Percentiles rank a stretch among this genome's conserved stretches.
These are phyloP conservation scores for Aspergillaceae sp. DNA, from an alignment of 2,329 filamentous ascomycete genomes.

Conservation along the genomic window DNA sequence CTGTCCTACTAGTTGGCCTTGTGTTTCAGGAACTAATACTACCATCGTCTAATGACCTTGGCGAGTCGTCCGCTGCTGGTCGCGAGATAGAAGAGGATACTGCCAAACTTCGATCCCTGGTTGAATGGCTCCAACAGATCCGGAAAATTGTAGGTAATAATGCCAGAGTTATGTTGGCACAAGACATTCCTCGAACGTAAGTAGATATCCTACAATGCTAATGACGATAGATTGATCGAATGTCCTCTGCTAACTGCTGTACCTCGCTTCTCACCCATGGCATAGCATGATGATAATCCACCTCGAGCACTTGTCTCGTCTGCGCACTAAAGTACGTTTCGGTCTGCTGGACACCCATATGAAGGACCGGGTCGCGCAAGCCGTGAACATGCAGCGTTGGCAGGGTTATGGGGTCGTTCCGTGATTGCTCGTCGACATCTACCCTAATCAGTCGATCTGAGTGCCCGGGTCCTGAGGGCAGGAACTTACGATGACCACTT, in stretches of 20 bases:
- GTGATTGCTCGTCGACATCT: background rate
- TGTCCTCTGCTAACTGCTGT: slow-evolving; percentile 7
- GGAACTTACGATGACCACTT: slow-evolving; percentile 8
- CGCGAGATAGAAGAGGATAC: too few species aligned
- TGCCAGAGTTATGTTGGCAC: too few species aligned
- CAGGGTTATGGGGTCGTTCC: slow-evolving; percentile 2
- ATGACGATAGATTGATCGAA: slow-evolving; percentile 7
- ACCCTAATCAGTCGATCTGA: background rate
- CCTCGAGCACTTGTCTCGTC: slow-evolving; percentile 8
- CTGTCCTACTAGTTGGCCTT: too few species aligned
- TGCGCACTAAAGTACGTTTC: slow-evolving; percentile 8
- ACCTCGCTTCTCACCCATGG: slow-evolving; percentile 14
- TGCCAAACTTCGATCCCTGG: too few species aligned
- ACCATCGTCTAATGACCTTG: too few species aligned
- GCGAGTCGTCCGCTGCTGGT: too few species aligned
- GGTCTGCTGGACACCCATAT: slow-evolving; percentile 9
- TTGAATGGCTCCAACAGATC: too few species aligned
- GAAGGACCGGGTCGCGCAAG: slow-evolving; percentile 11
- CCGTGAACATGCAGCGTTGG: slow-evolving; percentile 17
- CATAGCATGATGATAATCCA: slow-evolving; percentile 19
- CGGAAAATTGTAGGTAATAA: too few species aligned
- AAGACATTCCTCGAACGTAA: too few species aligned
- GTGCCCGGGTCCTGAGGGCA: background rate
- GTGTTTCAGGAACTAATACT: too few species aligned
- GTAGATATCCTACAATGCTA: too few species aligned